Evolutionary conservation across 441 rosid genomes (phyloP).

Genomic region (Syzygium malaccense): DNA sequence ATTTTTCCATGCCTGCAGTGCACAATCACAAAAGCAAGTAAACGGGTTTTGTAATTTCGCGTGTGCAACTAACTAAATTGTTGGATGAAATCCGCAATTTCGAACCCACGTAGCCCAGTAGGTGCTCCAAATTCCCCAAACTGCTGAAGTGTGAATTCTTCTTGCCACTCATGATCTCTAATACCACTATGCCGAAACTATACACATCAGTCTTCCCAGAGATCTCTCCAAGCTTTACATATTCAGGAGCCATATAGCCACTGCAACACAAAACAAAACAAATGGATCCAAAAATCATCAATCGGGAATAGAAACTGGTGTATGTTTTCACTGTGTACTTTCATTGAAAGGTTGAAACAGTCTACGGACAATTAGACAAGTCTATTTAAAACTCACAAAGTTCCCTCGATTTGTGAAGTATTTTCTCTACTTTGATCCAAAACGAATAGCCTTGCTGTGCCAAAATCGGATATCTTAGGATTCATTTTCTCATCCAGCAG

Average conservation of each 20-base stretch:
- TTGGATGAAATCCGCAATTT: background rate
- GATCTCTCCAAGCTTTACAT: background rate
- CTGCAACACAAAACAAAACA: background rate
- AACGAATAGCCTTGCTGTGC: background rate
- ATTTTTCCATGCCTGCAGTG: background rate
- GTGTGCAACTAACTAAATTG: background rate
- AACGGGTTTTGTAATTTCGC: background rate
- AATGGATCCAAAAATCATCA: background rate
- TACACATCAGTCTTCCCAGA: background rate
- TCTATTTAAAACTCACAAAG: background rate
- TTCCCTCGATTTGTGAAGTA: background rate
- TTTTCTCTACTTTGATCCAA: background rate
- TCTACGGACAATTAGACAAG: rapidly evolving
- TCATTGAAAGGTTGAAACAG: rapidly evolving
- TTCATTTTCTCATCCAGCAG: background rate
- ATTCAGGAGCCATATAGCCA: background rate
- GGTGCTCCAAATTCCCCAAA: background rate
- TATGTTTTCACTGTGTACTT: background rate
- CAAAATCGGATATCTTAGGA: background rate
- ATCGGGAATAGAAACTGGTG: background rate
- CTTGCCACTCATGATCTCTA: background rate
- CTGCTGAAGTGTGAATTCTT: background rate
- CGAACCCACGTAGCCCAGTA: rapidly evolving
- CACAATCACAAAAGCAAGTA: background rate
- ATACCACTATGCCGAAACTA: background rate